Evolutionary conservation across 768 basidiomycete genomes (phyloP).

Genomic region (Dacryopinax primogenitus): DNA sequence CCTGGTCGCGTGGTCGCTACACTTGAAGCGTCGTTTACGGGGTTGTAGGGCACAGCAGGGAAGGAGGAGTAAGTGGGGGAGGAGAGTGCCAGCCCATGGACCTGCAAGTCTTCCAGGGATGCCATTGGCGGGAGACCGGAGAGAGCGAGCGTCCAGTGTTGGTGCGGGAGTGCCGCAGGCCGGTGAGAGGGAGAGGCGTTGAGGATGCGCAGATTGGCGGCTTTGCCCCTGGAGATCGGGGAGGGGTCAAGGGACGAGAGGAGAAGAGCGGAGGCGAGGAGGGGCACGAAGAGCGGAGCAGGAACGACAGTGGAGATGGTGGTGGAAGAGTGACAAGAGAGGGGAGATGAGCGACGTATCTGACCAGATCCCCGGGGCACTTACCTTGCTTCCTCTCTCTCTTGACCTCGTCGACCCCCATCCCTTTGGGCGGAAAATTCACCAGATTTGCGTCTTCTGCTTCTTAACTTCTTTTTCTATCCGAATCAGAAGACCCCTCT

Average conservation of each 20-base stretch:
- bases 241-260: not conserved
- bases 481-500: not conserved
- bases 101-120: not conserved
- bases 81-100: not conserved
- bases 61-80: not conserved
- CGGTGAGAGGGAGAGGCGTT: not conserved
- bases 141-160: slow-evolving; percentile 8
- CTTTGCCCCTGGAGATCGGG: not conserved
- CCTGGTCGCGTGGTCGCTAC: not conserved
- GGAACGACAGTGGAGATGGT: not conserved
- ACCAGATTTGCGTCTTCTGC: too few species aligned
- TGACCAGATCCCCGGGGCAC: not conserved
- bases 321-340: not conserved
- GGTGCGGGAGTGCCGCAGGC: not conserved
- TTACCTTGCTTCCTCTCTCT: not conserved
- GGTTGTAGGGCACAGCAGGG: not conserved
- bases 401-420: not conserved
- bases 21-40: not conserved
- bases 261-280: not conserved
- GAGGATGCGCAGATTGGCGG: not conserved
- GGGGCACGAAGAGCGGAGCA: not conserved
- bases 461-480: too few species aligned
- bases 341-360: not conserved
- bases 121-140: not conserved
- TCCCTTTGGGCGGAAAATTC: not conserved